These are phyloP conservation scores for Saururus chinensis DNA, from an alignment of 164 flowering plant genomes.

Conservation along the genomic window DNA sequence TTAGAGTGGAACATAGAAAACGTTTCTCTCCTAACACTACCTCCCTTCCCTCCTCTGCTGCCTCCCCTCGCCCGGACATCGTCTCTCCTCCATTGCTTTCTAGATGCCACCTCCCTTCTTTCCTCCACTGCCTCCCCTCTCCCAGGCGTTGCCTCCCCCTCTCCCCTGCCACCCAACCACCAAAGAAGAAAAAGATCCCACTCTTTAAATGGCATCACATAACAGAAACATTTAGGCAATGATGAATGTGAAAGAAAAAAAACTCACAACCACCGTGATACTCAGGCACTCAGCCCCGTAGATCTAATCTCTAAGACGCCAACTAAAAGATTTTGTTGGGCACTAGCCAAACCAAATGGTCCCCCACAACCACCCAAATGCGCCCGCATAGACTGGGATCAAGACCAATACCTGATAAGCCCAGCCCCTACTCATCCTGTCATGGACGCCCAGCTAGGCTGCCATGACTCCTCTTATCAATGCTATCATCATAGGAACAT, in stretches of 20 bases:
- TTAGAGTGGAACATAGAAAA: too few relatives aligned
- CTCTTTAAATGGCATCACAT: slow-evolving; percentile 21
- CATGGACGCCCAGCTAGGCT: slow-evolving; percentile 15
- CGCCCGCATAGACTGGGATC: slow-evolving; percentile 17
- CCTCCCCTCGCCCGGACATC: too few relatives aligned
- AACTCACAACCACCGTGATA: slow-evolving; percentile 13
- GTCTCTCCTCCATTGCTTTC: too few relatives aligned
- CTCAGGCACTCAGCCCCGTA: slow-evolving; percentile 18
- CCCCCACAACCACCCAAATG: slow-evolving; percentile 21
- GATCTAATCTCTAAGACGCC: slow-evolving; percentile 25
- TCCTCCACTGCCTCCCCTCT: too few relatives aligned
- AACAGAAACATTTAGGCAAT: slow-evolving; percentile 19
- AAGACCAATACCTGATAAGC: slow-evolving; percentile 12
- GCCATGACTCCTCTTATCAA: slow-evolving; percentile 20
- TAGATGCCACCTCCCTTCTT: too few relatives aligned
- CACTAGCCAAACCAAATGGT: slow-evolving; percentile 22
- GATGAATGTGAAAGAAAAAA: slow-evolving; percentile 16
- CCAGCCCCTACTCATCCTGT: slow-evolving; percentile 7
- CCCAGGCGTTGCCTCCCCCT: too few relatives aligned
- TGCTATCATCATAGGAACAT: slow-evolving; percentile 12
- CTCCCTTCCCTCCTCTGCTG: too few relatives aligned
- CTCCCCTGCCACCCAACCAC: slow-evolving; percentile 21
- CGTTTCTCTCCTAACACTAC: too few relatives aligned
- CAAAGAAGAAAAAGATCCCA: slow-evolving; percentile 27
- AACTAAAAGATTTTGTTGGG: slow-evolving; percentile 23